phyloP scores from a whole-genome alignment of 306 rosid genomes.

The Lathyrus sativus region DNA sequence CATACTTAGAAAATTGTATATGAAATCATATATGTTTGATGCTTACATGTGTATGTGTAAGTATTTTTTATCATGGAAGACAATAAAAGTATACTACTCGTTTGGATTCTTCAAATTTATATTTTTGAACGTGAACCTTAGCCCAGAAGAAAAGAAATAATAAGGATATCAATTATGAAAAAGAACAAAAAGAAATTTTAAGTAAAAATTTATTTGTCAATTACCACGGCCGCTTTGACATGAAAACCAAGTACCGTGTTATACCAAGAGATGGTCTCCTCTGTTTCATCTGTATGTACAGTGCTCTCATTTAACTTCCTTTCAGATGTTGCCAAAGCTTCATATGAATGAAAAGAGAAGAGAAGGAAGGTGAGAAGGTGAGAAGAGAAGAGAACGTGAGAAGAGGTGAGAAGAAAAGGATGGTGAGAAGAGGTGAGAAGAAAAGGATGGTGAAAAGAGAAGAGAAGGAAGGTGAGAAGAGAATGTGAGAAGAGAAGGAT shows the following conservation, averaged over 20 bases:
- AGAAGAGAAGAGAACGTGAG: no score
- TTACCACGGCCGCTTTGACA: slow-evolving; percentile 92
- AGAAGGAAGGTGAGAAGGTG: no score
- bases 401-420: no score
- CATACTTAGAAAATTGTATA: slow-evolving; percentile 28
- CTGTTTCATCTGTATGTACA: slow-evolving; percentile 53
- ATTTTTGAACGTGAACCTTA: slow-evolving; percentile 79
- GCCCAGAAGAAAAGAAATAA: slow-evolving; percentile 50
- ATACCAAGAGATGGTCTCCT: slow-evolving; percentile 81
- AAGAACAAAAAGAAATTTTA: slow-evolving; percentile 10
- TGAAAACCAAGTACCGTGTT: slow-evolving; percentile 70
- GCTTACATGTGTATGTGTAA: slow-evolving; percentile 72
- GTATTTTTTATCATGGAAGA: slow-evolving; percentile 63
- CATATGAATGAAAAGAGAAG: slow-evolving; percentile 7
- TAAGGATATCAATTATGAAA: slow-evolving; percentile 31
- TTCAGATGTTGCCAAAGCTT: slow-evolving; percentile 60
- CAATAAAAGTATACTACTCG: slow-evolving; percentile 64
- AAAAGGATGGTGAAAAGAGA: background rate
- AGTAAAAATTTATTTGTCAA: slow-evolving; percentile 27
- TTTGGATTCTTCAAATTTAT: slow-evolving; percentile 51
- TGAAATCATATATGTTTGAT: slow-evolving; percentile 23
- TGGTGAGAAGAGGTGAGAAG: no score
- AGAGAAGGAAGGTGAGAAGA: no score
- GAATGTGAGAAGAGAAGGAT: no score
- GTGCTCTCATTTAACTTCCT: slow-evolving; percentile 43